Conservation (phyloP, 108 stramenopile genomes). For the Nitzschia putrida region DNA sequence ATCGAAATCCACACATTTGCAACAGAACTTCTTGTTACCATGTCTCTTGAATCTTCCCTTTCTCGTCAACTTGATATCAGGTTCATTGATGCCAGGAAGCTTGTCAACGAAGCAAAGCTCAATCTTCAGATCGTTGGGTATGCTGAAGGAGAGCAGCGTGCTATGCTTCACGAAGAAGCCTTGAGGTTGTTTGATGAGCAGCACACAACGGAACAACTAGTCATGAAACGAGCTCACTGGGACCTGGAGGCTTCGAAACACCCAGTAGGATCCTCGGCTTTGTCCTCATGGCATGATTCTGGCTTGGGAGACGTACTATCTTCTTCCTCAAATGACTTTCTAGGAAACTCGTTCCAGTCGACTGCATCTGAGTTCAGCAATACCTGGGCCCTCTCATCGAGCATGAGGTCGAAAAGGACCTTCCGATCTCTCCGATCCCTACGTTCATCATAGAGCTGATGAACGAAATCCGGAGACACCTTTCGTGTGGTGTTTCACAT, state of each 20-base stretch:
- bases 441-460: too few species aligned
- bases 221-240: background rate
- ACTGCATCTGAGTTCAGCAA: too few species aligned
- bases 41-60: slow-evolving; percentile 12
- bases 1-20: too few species aligned
- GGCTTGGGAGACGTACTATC: background rate
- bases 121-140: slow-evolving; percentile 8
- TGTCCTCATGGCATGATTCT: background rate
- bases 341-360: too few species aligned
- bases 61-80: slow-evolving; percentile 14
- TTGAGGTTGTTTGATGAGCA: background rate
- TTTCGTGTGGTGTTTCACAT: too few species aligned
- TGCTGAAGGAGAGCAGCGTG: background rate
- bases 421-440: too few species aligned
- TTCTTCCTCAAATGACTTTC: too few species aligned
- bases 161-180: background rate
- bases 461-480: too few species aligned
- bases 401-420: too few species aligned
- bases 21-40: background rate
- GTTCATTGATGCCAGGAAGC: slow-evolving; percentile 20
- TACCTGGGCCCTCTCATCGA: too few species aligned
- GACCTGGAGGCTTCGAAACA: slow-evolving; percentile 1
- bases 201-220: background rate
- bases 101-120: slow-evolving; percentile 20
- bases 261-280: background rate